These are phyloP conservation scores for Salicornia ramosissima DNA, from an alignment of 148 eudicot genomes.

Conservation along the genomic window DNA sequence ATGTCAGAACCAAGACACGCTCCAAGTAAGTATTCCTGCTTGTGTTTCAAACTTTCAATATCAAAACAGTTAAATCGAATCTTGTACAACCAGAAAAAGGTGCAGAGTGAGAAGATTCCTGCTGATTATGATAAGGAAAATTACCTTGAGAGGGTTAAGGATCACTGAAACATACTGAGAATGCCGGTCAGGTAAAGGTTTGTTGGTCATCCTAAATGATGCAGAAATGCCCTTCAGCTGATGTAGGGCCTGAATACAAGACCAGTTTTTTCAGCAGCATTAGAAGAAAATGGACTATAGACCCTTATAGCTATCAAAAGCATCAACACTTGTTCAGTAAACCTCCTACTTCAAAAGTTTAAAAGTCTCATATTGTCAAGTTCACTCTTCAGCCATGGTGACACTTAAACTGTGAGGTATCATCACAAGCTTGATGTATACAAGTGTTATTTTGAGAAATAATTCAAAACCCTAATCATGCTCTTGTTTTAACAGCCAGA, in stretches of 20 bases:
- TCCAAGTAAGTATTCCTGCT: neutral
- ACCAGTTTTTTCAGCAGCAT: constrained; percentile 8
- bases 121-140: constrained; percentile 14
- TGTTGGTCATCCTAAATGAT: constrained; percentile 89
- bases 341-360: neutral
- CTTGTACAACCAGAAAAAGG: neutral
- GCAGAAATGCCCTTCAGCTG: constrained; percentile 90
- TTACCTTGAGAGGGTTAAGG: constrained; percentile 76
- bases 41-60: neutral
- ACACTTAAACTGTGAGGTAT: neutral
- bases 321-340: neutral
- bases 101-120: neutral
- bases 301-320: neutral
- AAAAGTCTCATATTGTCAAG: neutral
- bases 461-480: neutral
- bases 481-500: neutral
- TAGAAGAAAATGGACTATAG: neutral
- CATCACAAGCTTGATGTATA: neutral
- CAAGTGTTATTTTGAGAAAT: neutral
- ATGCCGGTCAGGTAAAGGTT: constrained; percentile 87
- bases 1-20: neutral
- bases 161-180: constrained; percentile 74
- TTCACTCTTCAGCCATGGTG: neutral
- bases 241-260: constrained; percentile 60
- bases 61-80: neutral